Percentiles rank a stretch among this genome's conserved stretches.
Evolutionary conservation across 1,139 yeast genomes (phyloP).

Genomic region (Torulaspora pretoriensis): DNA sequence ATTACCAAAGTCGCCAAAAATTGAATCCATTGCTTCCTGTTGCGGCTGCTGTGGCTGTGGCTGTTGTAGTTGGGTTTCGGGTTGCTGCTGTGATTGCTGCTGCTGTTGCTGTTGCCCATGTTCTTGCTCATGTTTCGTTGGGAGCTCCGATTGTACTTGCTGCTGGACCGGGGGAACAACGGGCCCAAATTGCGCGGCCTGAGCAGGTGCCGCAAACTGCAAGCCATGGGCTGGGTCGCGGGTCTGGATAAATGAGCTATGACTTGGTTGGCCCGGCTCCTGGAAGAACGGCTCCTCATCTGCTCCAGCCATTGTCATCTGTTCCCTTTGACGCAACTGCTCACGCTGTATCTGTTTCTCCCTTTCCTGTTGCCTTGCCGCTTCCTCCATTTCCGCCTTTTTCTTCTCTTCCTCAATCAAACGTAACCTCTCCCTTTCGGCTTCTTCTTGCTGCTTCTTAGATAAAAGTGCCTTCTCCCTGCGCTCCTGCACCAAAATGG

Average conservation of each 20-base stretch:
- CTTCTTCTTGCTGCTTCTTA: conserved; percentile 13
- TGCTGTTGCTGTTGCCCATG: conserved; percentile 7
- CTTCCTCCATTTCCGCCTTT: conserved; percentile 19
- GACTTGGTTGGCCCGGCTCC: background rate
- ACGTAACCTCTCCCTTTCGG: conserved; percentile 10
- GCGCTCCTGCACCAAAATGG: conserved; percentile 9
- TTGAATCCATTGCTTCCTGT: conserved; percentile 18
- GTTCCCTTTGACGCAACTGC: conserved; percentile 1
- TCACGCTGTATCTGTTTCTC: conserved; percentile 6
- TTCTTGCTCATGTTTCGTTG: conserved; percentile 7
- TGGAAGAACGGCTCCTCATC: background rate
- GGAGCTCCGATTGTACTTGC: conserved; percentile 9
- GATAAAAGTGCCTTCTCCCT: conserved; percentile 17
- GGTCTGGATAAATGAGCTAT: background rate
- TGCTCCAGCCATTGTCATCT: background rate
- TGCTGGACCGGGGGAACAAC: conserved; percentile 6
- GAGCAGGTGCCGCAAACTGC: conserved; percentile 9
- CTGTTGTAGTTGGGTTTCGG: conserved; percentile 9
- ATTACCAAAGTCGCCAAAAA: conserved; percentile 31
- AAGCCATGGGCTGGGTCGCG: background rate
- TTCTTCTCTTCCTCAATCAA: conserved; percentile 20
- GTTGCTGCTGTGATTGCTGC: conserved; percentile 6
- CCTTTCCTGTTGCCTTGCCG: conserved; percentile 8
- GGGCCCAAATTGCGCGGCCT: conserved; percentile 1
- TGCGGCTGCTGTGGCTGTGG: conserved; percentile 13